Evolutionary conservation across 202 grass and related monocot genomes (phyloP).

Genomic region (Musa balbisiana): DNA sequence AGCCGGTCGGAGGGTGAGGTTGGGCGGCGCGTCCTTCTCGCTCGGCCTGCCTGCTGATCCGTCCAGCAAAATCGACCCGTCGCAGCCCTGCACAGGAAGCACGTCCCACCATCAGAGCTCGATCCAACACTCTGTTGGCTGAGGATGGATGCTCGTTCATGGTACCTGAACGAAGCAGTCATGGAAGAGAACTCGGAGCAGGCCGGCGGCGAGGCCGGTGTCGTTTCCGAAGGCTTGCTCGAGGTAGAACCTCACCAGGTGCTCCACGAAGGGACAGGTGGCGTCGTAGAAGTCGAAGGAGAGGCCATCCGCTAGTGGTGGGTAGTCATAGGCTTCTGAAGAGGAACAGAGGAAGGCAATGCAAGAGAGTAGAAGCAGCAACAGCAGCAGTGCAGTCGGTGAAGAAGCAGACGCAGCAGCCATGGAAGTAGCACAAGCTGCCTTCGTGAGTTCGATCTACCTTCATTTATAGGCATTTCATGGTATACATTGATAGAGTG

Average conservation of each 20-base stretch:
- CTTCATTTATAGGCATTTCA: neutral
- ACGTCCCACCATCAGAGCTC: too few species aligned
- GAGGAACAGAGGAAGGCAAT: neutral
- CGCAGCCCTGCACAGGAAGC: neutral
- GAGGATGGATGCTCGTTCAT: neutral
- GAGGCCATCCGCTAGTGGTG: conserved; percentile 28
- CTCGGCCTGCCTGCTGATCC: neutral
- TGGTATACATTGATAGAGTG: too few species aligned
- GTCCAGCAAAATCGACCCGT: conserved; percentile 6
- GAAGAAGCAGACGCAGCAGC: neutral
- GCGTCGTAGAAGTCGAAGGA: conserved; percentile 30
- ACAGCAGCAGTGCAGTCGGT: neutral
- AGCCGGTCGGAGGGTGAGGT: neutral
- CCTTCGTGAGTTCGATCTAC: neutral
- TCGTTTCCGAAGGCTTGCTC: conserved; percentile 12
- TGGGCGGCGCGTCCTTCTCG: conserved; percentile 3
- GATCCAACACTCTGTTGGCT: too few species aligned
- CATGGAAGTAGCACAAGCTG: neutral
- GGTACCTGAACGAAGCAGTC: conserved; percentile 11
- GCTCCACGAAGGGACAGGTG: conserved; percentile 31
- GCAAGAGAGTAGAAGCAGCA: neutral
- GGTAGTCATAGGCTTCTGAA: neutral
- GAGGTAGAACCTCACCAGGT: conserved; percentile 9
- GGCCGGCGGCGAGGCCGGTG: conserved; percentile 37
- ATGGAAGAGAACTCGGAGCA: neutral